phyloP scores from a whole-genome alignment of 1,284 basidiomycete genomes.

The Irpex lacteus region DNA sequence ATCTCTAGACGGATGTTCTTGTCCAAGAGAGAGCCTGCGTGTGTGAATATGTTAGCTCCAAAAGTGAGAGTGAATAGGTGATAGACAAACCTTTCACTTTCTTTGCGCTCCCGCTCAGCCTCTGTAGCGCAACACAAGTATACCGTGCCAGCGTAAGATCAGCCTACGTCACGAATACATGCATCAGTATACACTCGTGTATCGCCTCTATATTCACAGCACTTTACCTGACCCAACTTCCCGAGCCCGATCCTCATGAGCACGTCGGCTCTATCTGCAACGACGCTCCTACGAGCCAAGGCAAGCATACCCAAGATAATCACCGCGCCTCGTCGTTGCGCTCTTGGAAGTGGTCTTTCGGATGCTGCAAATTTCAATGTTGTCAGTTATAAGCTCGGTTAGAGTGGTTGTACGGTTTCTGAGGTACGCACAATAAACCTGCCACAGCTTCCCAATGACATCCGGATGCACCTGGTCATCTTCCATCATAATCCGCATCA shows the following conservation, averaged over 20 bases:
- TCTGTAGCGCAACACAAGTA: conserved; percentile 90
- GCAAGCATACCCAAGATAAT: conserved; percentile 97
- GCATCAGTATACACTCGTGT: not conserved
- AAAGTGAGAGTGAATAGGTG: not conserved
- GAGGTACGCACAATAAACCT: conserved; percentile 79
- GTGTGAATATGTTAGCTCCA: conserved; percentile 1
- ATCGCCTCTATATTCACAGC: not conserved
- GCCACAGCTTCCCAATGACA: conserved; percentile 91
- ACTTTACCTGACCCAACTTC: conserved; percentile 69
- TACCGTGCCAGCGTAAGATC: conserved; percentile 92
- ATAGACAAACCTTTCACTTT: conserved; percentile 85
- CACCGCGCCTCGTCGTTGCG: conserved; percentile 90
- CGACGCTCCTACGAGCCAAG: conserved; percentile 77
- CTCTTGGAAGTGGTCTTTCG: conserved; percentile 69
- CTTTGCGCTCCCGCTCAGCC: conserved; percentile 92
- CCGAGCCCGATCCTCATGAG: conserved; percentile 91
- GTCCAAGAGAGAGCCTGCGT: conserved; percentile 79
- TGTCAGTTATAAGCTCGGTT: not conserved
- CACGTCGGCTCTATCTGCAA: conserved; percentile 85
- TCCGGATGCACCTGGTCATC: conserved; percentile 80
- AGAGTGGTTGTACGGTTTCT: not conserved
- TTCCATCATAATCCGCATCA: conserved; percentile 95
- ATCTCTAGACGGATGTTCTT: conserved; percentile 87
- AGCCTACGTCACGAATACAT: conserved; percentile 40
- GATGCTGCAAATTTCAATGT: conserved; percentile 47